Evolutionary conservation across 2,329 filamentous ascomycete species (phyloP), one percentile per base, ranked within the genome.

Genomic region (Pleomassaria siparia): DNA sequence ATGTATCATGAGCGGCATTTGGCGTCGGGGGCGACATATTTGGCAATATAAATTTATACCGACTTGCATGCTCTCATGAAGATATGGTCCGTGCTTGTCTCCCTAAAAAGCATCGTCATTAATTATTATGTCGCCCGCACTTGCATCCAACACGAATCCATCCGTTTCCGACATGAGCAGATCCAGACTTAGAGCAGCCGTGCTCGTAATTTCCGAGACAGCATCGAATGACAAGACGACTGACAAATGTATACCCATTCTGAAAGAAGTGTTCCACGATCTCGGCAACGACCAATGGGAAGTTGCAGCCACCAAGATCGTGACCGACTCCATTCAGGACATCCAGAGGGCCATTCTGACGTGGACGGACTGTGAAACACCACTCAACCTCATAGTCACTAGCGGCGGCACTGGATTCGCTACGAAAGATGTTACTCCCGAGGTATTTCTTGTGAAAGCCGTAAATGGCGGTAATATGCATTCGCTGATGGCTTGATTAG

Each of bases 401-500:
- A 96, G 90, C 6, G 94, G 94, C 18, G 94, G 94, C 2, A 99
- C 94, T 1, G 94, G 94, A 0, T 99, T 99, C 71, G 87, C 94
- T 7, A 77, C 84, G 10, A 82, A 86, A 46, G 94, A 99, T 74
- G 78, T 81, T 33, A 99, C 94, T 0, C 94, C 94, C 2, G 94
- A 97, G 80, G 89, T 91, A 69, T n/a, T 47, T 42, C 22, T 26
- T 8, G 6, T 12, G 12, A 16, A n/a, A 37, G 15, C 21, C n/a
- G 8, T 22, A 16, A 20, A 16, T 35, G 18, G 21, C 13, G 3
- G 18, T 20, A n/a, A 39, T n/a, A 20, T 25, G 11, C 16, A 52
- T 49, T 37, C 20, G 35, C 48, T 59, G 24, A 59, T 50, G 11
- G 4, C 9, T 47, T 44, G 6, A 9, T 21, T 54, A 92, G 87